Evolutionary conservation across 306 rosid genomes (phyloP).

Genomic region (Gastrolobium bilobum): DNA sequence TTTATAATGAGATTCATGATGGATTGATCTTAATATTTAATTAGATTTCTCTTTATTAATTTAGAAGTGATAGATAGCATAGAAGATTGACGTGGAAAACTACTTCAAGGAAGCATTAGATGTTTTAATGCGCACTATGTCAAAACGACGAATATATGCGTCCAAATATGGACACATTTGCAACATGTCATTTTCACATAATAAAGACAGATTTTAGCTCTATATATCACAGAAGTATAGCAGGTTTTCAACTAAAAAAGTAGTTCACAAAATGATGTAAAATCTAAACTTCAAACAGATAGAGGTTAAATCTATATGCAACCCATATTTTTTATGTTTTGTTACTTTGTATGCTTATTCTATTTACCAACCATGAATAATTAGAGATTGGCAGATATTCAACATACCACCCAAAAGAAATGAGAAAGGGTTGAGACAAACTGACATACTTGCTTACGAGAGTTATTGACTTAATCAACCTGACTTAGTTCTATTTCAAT

Average conservation of each 20-base stretch:
- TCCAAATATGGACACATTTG: background rate
- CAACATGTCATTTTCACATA: slow-evolving; percentile 10
- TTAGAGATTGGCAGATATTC: too few species aligned
- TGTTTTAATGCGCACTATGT: background rate
- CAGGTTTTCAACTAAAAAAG: background rate
- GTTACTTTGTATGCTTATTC: too few species aligned
- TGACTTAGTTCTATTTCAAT: too few species aligned
- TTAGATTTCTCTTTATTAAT: background rate
- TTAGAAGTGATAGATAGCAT: background rate
- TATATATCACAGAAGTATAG: background rate
- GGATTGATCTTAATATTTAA: slow-evolving; percentile 3
- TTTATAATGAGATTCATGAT: background rate
- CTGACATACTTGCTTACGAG: too few species aligned
- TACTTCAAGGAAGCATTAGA: background rate
- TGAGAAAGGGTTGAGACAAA: too few species aligned
- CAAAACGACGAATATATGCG: slow-evolving; percentile 1
- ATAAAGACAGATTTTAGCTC: background rate
- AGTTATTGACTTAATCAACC: too few species aligned
- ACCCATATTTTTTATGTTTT: too few species aligned
- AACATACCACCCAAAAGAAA: too few species aligned
- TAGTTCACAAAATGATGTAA: too few species aligned
- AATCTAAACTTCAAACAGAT: too few species aligned
- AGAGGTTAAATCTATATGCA: too few species aligned
- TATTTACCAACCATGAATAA: too few species aligned
- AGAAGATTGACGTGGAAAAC: background rate